Base-by-base conservation (phyloP, 139 green algal species). In the Chlorella vulgaris region DNA sequence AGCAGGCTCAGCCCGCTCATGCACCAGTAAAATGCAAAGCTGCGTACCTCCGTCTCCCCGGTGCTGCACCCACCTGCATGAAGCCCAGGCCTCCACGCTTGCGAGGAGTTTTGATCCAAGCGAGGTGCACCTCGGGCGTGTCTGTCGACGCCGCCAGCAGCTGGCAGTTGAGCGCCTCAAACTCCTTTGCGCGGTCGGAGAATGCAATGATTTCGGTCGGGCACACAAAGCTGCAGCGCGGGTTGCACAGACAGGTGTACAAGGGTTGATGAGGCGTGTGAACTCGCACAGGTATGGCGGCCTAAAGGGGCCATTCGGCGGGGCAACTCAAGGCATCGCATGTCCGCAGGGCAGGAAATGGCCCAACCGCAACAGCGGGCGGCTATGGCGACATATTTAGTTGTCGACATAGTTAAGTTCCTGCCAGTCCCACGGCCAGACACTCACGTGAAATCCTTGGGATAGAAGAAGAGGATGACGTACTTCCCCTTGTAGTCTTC, bases 151-250 rank as follows among this genome's bases (percentile, higher is more conserved):
- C 91, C 6, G 89, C 94, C 62, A 97, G 91, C 40, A 96, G 70
- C 78, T 96, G 91, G 79, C 84, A 91, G 78, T 93, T 92, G 36
- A 93, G 84, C 2, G 86, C 87, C 65, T 93, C 88, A 83, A 97
- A 97, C 87, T 96, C 92, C 84, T 96, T 92, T 68, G 91, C 89
- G 3, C 91, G 78, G 75, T 97, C 94, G 29, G 67, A 88, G 80
- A 97, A 97, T 50, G 93, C 93, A 66, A 96, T 96, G 84, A 96
- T 96, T 85, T 97, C 93, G 0, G 92, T 94, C n/a, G 85, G 88
- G 79, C 81, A 90, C 15, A 90, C 85, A 86, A 85, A 91, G 33
- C 51, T 79, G 73, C 0, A 70, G 4, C 43, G 29, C 63, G 19
- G 31, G 63, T 19, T 7, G 10, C 31, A 22, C 1, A 28, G 31